These are phyloP conservation scores for Backusella macrospora DNA, from an alignment of 192 early-diverging fungal genomes.

Conservation along the genomic window DNA sequence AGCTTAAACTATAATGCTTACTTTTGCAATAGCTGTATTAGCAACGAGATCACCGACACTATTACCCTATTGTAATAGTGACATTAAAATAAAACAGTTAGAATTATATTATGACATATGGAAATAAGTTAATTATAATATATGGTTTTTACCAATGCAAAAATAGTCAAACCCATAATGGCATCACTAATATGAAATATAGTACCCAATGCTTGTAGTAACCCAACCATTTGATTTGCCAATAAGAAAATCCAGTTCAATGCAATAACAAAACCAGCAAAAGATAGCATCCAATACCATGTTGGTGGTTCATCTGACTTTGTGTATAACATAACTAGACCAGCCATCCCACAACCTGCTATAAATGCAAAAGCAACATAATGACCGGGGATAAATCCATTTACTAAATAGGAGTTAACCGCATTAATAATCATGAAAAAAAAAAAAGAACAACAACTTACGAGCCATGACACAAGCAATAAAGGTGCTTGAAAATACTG, in stretches of 20 bases:
- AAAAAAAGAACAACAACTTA: constrained; percentile 31
- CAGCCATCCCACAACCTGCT: constrained; percentile 36
- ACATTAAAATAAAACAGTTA: neutral
- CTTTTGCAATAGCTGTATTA: constrained; percentile 80
- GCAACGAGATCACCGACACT: constrained; percentile 89
- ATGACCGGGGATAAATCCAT: constrained; percentile 23
- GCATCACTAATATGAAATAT: constrained; percentile 81
- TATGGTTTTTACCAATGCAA: constrained; percentile 67
- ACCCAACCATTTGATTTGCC: constrained; percentile 85
- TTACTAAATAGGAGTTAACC: constrained; percentile 18
- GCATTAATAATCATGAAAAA: neutral
- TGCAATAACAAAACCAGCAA: constrained; percentile 74
- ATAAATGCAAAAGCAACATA: constrained; percentile 31
- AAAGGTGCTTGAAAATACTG: constrained; percentile 58
- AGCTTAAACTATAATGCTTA: neutral
- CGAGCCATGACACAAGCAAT: constrained; percentile 41
- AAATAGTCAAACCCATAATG: constrained; percentile 79
- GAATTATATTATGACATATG: neutral
- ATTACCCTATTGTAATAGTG: constrained; percentile 56
- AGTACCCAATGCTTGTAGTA: constrained; percentile 79
- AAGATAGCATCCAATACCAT: constrained; percentile 50
- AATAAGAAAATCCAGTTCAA: constrained; percentile 86
- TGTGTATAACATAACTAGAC: constrained; percentile 31
- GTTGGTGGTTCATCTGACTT: constrained; percentile 42
- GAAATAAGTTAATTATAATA: neutral